Percentiles rank a stretch among this genome's conserved stretches.
Evolutionary conservation across 2,329 filamentous ascomycete species (phyloP).

Genomic region (Cladosporium colombiae): DNA sequence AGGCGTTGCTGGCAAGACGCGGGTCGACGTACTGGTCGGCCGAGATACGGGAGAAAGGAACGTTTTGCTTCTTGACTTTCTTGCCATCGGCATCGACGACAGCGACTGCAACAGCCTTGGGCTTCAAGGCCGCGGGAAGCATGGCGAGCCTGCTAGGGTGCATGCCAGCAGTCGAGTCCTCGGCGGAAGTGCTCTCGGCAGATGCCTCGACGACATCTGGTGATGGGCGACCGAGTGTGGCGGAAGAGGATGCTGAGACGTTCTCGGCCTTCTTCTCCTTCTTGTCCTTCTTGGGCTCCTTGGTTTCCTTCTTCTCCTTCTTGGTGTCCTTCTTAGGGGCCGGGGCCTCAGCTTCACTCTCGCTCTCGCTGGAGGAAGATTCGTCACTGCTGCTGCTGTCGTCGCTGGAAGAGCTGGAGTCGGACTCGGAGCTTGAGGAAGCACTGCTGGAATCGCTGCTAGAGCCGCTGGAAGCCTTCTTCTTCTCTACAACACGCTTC

Average conservation of each 20-base stretch:
- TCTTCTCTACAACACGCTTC: constrained; percentile 30
- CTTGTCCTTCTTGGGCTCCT: constrained; percentile 30
- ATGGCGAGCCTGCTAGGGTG: constrained; percentile 38
- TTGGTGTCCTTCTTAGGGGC: constrained; percentile 24
- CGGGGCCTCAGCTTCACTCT: constrained; percentile 22
- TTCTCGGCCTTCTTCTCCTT: constrained; percentile 41
- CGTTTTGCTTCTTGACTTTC: constrained; percentile 56
- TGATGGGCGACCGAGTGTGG: constrained; percentile 32
- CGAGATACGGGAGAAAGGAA: constrained; percentile 76
- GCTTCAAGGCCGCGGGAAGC: constrained; percentile 12
- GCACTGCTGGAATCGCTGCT: constrained; percentile 16
- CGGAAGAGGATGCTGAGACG: constrained; percentile 39
- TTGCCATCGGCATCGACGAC: constrained; percentile 28
- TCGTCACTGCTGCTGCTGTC: constrained; percentile 25
- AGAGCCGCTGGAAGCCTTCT: constrained; percentile 19
- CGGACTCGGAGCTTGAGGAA: constrained; percentile 47
- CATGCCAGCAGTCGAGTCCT: constrained; percentile 41
- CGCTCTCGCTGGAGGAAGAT: constrained; percentile 22
- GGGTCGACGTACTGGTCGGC: constrained; percentile 68
- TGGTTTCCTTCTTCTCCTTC: constrained; percentile 25
- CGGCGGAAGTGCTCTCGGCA: constrained; percentile 30
- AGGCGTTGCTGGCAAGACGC: constrained; percentile 75
- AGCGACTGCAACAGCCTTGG: constrained; percentile 7
- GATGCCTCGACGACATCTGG: constrained; percentile 16
- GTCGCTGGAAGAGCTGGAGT: constrained; percentile 43